These are phyloP conservation scores for Fraxinus nigra DNA, from an alignment of 305 asterid species.

Conservation along the genomic window DNA sequence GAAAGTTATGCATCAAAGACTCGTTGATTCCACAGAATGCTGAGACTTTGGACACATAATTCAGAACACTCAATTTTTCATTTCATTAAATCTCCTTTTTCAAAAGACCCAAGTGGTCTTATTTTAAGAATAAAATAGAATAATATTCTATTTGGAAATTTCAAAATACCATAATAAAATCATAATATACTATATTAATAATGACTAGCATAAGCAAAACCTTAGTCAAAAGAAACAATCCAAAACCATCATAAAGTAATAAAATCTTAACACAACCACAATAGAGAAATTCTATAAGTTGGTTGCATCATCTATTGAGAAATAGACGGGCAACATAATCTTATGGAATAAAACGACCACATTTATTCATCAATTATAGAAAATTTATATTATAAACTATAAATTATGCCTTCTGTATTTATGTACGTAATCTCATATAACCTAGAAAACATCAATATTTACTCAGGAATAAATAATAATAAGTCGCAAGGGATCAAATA, in stretches of 20 bases:
- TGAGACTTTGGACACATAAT: neutral
- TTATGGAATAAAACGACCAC: neutral
- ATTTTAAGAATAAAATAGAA: too few species aligned
- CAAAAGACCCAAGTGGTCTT: neutral
- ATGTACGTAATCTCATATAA: neutral
- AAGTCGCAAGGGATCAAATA: neutral
- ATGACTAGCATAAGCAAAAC: neutral
- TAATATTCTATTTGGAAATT: neutral
- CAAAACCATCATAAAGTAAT: neutral
- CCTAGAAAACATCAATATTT: neutral
- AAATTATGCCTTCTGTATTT: neutral
- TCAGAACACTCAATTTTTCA: neutral
- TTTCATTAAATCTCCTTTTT: neutral
- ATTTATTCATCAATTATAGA: neutral
- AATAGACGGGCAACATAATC: too few species aligned
- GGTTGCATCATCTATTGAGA: neutral
- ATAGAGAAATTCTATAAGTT: neutral
- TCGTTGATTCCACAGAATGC: neutral
- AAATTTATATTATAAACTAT: neutral
- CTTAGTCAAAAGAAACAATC: neutral
- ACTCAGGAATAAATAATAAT: neutral
- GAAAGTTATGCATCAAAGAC: neutral
- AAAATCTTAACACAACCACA: neutral
- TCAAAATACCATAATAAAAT: neutral
- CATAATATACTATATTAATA: neutral